Percentiles rank a stretch among this genome's conserved stretches.
Evolutionary conservation across 75 land plant species (phyloP).

Genomic region (Pinus albicaulis): DNA sequence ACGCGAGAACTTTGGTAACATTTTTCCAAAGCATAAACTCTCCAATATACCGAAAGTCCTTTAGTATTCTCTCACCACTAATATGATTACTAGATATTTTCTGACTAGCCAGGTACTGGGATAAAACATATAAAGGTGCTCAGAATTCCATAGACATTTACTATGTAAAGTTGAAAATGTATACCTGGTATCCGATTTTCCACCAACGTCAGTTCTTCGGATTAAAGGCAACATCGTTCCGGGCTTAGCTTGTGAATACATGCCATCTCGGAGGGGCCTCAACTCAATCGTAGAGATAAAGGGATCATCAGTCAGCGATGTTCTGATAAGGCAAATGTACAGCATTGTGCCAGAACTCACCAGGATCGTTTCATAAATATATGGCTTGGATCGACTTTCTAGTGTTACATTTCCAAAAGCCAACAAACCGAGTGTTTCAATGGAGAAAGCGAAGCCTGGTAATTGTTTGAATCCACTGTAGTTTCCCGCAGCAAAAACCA

Average conservation of each 20-base stretch:
- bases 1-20: no score
- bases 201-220: neutral
- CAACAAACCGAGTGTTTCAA: neutral
- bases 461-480: neutral
- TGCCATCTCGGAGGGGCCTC: neutral
- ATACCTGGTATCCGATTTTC: neutral
- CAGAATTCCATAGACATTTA: no score
- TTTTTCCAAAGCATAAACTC: no score
- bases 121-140: no score
- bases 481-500: neutral
- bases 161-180: neutral
- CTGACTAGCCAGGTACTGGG: no score
- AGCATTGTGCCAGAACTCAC: neutral
- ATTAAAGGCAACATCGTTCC: neutral
- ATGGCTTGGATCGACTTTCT: no score
- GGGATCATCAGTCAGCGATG: neutral
- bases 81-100: no score
- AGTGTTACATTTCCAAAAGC: no score
- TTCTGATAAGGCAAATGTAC: neutral
- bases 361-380: neutral
- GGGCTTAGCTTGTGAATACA: neutral
- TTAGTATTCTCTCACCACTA: no score
- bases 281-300: constrained; percentile 1
- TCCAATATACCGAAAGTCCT: no score
- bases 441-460: neutral